Evolutionary conservation across 164 flowering plant genomes (phyloP).

Genomic region (Annona cherimola): DNA sequence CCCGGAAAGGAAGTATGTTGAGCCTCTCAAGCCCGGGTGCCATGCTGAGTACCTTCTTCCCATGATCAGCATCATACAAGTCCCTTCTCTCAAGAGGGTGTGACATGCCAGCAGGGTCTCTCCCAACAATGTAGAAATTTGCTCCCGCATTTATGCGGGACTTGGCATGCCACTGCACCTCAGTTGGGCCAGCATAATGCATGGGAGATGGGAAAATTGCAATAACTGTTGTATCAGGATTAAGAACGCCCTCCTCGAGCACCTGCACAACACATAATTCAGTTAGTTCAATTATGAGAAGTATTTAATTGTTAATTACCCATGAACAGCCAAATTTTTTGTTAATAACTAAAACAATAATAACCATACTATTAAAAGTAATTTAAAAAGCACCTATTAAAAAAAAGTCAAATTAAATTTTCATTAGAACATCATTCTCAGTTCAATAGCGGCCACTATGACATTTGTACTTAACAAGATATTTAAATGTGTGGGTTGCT

Average conservation of each 20-base stretch:
- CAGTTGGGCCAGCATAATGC: conserved; percentile 99
- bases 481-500: too few relatives aligned
- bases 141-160: conserved; percentile 98
- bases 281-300: neutral
- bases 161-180: conserved; percentile 99
- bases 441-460: too few relatives aligned
- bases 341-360: too few relatives aligned
- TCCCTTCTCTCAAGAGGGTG: conserved; percentile 92
- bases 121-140: conserved; percentile 93
- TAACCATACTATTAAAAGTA: too few relatives aligned
- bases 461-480: too few relatives aligned
- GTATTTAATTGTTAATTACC: too few relatives aligned
- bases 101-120: conserved; percentile 99
- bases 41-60: conserved; percentile 93
- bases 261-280: conserved; percentile 41
- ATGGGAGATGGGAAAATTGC: conserved; percentile 97
- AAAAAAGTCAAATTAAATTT: too few relatives aligned
- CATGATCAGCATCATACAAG: conserved; percentile 94
- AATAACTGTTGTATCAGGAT: conserved; percentile 92
- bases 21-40: conserved; percentile 94
- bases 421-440: too few relatives aligned
- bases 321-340: too few relatives aligned
- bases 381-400: too few relatives aligned
- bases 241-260: conserved; percentile 94
- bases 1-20: conserved; percentile 94